A percentile compares a stretch with the other conserved stretches of the same genome.
Conservation (phyloP, 2,329 filamentous ascomycete genomes). For the Penicillium sp. region DNA sequence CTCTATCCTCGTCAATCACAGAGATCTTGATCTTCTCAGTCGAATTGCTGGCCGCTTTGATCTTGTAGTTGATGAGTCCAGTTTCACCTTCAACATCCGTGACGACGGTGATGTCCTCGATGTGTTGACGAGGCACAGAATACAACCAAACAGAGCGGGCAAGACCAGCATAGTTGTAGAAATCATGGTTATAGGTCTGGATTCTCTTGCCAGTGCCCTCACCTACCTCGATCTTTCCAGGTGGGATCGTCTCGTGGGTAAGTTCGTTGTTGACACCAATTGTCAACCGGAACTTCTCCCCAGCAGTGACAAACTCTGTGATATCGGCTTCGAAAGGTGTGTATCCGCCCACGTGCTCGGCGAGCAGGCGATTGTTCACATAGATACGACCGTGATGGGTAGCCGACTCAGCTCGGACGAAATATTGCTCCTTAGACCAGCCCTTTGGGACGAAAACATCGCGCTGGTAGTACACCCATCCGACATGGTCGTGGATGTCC, state of each 20-base stretch:
- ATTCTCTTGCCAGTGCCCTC: conserved; percentile 15
- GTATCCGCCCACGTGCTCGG: conserved; percentile 28
- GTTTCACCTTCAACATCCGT: conserved; percentile 15
- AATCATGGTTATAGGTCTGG: conserved; percentile 31
- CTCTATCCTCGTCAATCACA: background rate
- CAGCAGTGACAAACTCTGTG: conserved; percentile 18
- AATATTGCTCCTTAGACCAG: conserved; percentile 17
- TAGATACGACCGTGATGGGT: conserved; percentile 29
- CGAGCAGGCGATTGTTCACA: conserved; percentile 24
- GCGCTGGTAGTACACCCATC: conserved; percentile 34
- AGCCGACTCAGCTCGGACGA: conserved; percentile 28
- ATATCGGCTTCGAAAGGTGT: conserved; percentile 29
- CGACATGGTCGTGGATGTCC: conserved; percentile 27
- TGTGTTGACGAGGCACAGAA: conserved; percentile 18
- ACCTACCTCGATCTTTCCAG: conserved; percentile 13
- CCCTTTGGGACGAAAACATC: conserved; percentile 22
- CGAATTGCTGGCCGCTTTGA: background rate
- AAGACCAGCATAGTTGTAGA: conserved; percentile 32
- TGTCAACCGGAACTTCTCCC: conserved; percentile 27
- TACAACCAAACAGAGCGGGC: conserved; percentile 30
- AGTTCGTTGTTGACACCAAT: conserved; percentile 33
- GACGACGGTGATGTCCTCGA: conserved; percentile 25
- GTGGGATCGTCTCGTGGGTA: conserved; percentile 30
- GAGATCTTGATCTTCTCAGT: background rate
- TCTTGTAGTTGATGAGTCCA: conserved; percentile 1